These are phyloP conservation scores for Allium sativum DNA, from an alignment of 106 monocot genomes.

Conservation along the genomic window DNA sequence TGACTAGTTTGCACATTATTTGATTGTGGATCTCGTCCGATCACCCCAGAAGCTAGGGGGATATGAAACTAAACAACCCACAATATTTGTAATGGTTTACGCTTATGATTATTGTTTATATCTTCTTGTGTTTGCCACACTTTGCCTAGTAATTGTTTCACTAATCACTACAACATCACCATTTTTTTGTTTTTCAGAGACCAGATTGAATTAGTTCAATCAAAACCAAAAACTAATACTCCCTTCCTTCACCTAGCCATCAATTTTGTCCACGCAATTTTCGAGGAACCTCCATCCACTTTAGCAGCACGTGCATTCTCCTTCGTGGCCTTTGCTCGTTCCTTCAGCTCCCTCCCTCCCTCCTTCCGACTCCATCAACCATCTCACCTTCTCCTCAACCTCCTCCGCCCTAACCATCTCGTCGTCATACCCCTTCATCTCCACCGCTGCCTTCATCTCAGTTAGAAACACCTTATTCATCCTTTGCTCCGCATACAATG, in stretches of 20 bases:
- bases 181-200: too few relatives aligned
- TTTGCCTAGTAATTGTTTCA: too few relatives aligned
- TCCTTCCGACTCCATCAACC: constrained; percentile 23
- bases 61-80: too few relatives aligned
- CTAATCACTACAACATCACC: too few relatives aligned
- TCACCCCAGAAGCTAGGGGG: too few relatives aligned
- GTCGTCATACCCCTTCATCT: constrained; percentile 11
- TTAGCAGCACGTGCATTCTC: background rate
- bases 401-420: constrained; percentile 16
- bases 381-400: constrained; percentile 16
- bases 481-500: constrained; percentile 30
- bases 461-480: constrained; percentile 18
- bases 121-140: too few relatives aligned
- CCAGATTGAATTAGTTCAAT: too few relatives aligned
- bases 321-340: constrained; percentile 2
- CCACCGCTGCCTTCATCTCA: constrained; percentile 18
- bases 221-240: too few relatives aligned
- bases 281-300: background rate
- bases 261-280: background rate
- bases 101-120: too few relatives aligned
- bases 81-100: too few relatives aligned
- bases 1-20: too few relatives aligned
- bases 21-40: too few relatives aligned
- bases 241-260: background rate
- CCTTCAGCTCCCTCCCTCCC: constrained; percentile 20